Conservation (phyloP, 805 yeast genomes). For the Ogataea ganodermae region DNA sequence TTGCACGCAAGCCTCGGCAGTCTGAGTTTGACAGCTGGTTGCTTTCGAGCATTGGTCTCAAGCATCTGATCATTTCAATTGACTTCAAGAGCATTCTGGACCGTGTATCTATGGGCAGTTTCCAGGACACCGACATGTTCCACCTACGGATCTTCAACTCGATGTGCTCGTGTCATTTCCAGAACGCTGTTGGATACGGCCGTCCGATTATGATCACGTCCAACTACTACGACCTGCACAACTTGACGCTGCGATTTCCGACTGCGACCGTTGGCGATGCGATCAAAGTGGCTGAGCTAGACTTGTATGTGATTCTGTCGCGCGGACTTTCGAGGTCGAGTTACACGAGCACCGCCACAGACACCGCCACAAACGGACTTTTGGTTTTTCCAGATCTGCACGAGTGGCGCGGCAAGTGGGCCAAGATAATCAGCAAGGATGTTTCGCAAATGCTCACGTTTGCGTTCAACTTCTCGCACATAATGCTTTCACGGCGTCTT, state of each 20-base stretch:
- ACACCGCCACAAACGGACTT: slow-evolving; percentile 12
- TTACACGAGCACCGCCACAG: background rate
- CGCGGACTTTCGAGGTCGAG: slow-evolving; percentile 16
- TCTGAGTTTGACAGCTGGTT: slow-evolving; percentile 54
- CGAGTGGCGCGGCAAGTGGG: slow-evolving; percentile 51
- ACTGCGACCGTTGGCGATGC: slow-evolving; percentile 55
- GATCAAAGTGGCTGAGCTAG: slow-evolving; percentile 52
- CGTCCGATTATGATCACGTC: slow-evolving; percentile 43
- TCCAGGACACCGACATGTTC: slow-evolving; percentile 44
- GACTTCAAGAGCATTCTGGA: slow-evolving; percentile 45
- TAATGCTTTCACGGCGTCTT: slow-evolving; percentile 42
- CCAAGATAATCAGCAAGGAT: slow-evolving; percentile 46
- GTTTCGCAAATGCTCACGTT: slow-evolving; percentile 49
- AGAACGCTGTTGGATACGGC: slow-evolving; percentile 51
- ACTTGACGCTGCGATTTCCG: slow-evolving; percentile 48
- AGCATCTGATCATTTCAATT: slow-evolving; percentile 48
- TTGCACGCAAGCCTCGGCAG: slow-evolving; percentile 56
- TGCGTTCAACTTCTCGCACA: slow-evolving; percentile 50
- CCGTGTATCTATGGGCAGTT: slow-evolving; percentile 33
- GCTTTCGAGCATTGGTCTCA: slow-evolving; percentile 52
- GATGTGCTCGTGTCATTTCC: slow-evolving; percentile 52
- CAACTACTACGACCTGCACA: slow-evolving; percentile 44
- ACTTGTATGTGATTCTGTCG: slow-evolving; percentile 36
- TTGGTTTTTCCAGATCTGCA: slow-evolving; percentile 38
- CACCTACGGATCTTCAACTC: slow-evolving; percentile 57